Evolutionary conservation across 108 stramenopile genomes (phyloP), one percentile per base, ranked within the genome.

Genomic region (Cyclotella cryptica): DNA sequence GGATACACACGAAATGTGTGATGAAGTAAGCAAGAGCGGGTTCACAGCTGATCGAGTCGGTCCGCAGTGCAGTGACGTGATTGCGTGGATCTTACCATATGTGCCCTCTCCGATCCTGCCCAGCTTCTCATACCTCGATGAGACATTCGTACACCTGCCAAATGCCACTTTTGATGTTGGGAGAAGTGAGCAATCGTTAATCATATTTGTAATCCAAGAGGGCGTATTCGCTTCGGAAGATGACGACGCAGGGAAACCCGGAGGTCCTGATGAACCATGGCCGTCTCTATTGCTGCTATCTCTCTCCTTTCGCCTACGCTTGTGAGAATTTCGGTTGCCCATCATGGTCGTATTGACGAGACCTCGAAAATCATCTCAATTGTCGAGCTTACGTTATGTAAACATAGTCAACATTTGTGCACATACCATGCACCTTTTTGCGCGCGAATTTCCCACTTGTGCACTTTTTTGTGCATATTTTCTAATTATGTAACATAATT

Each of bases 31-130:
- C 35, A 22, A 29, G 26, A 30, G 61, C 10, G 10, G 19, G 9
- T 39, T 62, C 9, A 19, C 10, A 62, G 28, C 9, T 62, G 61
- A 24, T 27, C 65, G n/a, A 45, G n/a, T n/a, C n/a, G n/a, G n/a
- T n/a, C n/a, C n/a, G n/a, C n/a, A 18, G 4, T 22, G 41, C 13
- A 1, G 14, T 41, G 1, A 39, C 3, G 39, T 42, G n/a, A n/a
- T 14, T 19, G 15, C 43, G 22, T 5, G 9, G 2, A n/a, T 58
- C 70, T 0, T 21, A 30, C 99, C 99, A 66, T 99, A 99, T 0
- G 99, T 98, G 11, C 99, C 99, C 84, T 98, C 93, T 10, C 99
- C 99, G 45, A 99, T 91, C 52, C 98, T 86, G 2, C 93, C 96
- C 15, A 98, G 61, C 73, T 97, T 98, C 52, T 95, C 85, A 67